phyloP scores from a whole-genome alignment of 2,329 filamentous ascomycete genomes.

The Tolypocladium ophioglossoides region DNA sequence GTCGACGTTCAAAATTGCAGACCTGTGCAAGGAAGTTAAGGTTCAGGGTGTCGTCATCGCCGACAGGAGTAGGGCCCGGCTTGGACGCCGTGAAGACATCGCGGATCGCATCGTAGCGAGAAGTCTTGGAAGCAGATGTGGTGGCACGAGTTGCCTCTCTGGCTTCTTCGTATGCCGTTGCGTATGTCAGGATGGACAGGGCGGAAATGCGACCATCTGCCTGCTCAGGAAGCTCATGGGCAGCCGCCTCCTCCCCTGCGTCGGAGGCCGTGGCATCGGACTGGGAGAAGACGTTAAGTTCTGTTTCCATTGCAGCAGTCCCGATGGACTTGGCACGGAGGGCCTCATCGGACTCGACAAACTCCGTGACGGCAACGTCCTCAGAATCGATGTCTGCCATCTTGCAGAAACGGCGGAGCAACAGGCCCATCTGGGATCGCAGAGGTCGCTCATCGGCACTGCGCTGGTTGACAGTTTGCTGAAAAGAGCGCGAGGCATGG shows the following conservation, averaged over 20 bases:
- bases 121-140: slow-evolving; percentile 17
- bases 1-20: slow-evolving; percentile 19
- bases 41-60: slow-evolving; percentile 12
- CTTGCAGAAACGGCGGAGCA: slow-evolving; percentile 28
- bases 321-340: slow-evolving; percentile 24
- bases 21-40: slow-evolving; percentile 24
- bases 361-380: slow-evolving; percentile 22
- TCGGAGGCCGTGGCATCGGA: slow-evolving; percentile 15
- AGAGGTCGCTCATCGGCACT: slow-evolving; percentile 22
- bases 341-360: slow-evolving; percentile 20
- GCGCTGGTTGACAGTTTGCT: slow-evolving; percentile 22
- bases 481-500: slow-evolving; percentile 36
- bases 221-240: slow-evolving; percentile 12
- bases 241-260: slow-evolving; percentile 12
- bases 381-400: slow-evolving; percentile 18
- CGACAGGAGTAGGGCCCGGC: slow-evolving; percentile 15
- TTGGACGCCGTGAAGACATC: slow-evolving; percentile 30
- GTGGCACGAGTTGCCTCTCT: slow-evolving; percentile 14
- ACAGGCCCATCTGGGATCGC: slow-evolving; percentile 21
- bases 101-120: slow-evolving; percentile 26
- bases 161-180: slow-evolving; percentile 19
- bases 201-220: slow-evolving; percentile 15
- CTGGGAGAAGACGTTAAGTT: slow-evolving; percentile 19
- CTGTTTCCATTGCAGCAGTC: slow-evolving; percentile 19
- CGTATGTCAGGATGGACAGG: slow-evolving; percentile 20